Evolutionary conservation across 371 early-diverging fungal species (phyloP), one percentile per base, ranked within the genome.

Genomic region (Zychaea mexicana): DNA sequence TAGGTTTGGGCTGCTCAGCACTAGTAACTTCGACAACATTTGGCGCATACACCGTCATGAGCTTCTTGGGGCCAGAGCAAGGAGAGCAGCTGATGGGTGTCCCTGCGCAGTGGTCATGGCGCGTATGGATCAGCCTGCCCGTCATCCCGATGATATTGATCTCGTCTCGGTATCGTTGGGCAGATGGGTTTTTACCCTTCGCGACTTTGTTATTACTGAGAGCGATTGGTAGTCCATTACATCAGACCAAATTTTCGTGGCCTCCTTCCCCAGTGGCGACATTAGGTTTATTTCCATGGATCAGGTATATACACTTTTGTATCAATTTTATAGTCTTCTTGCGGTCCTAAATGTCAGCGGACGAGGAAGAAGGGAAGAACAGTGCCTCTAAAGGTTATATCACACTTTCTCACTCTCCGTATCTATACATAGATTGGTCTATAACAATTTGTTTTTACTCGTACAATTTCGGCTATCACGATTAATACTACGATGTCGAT

Each of bases 11-110:
- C 3, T 85, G 84, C 42, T 83, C 84, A 12, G 61, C 84, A 6
- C 38, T 87, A n/a, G 79, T 88, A 52, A 81, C 84, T 12, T 79
- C 83, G 30, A 84, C 87, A 12, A 87, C 88, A 2, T 88, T 85
- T 66, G 90, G 90, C 9, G 91, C 90, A 8, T 88, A 85, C 49
- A 83, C 90, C 7, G 86, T 91, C 31, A 67, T 90, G 68, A 84
- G 87, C 9, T 74, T 90, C 19, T 87, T 88, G 62, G 92, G 92
- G 12, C 68, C 81, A 5, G 73, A 72, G 17, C 87, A 91, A 33
- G 89, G 91, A 27, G 85, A 87, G 60, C 69, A 83, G 49, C 63
- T 92, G 12, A 71, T 92, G 30, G 87, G 89, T 2, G 71, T 81
- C 21, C 81, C 87, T 1, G 77, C 80, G 3, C 62, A 74, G 10